Evolutionary conservation across 192 early-diverging fungal genomes (phyloP).

Genomic region (Umbelopsis sp.): DNA sequence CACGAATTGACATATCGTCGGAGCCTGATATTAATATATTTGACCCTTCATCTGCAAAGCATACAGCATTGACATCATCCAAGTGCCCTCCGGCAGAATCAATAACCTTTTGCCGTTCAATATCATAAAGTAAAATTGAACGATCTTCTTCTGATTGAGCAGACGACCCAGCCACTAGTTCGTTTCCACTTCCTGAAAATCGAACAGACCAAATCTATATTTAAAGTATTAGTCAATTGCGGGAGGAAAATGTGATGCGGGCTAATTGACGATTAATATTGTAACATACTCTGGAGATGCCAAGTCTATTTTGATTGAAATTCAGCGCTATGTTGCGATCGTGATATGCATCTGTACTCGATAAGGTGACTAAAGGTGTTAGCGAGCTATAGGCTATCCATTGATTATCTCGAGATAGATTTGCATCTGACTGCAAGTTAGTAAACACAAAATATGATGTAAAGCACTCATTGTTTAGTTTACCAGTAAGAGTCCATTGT

Average conservation of each 20-base stretch:
- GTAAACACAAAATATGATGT: conserved; percentile 10
- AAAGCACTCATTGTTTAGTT: conserved; percentile 22
- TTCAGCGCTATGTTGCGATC: conserved; percentile 41
- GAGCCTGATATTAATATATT: conserved; percentile 65
- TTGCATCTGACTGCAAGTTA: conserved; percentile 34
- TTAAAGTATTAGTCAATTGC: too few species aligned
- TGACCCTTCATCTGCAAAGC: conserved; percentile 53
- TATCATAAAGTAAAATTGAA: conserved; percentile 54
- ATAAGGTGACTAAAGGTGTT: conserved; percentile 59
- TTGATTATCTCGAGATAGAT: conserved; percentile 45
- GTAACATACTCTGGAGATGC: conserved; percentile 29
- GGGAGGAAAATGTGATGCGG: too few species aligned
- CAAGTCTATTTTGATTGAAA: conserved; percentile 37
- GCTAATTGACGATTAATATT: too few species aligned
- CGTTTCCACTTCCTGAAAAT: conserved; percentile 60
- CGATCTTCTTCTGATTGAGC: conserved; percentile 7
- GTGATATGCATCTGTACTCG: conserved; percentile 43
- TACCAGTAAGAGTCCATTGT: conserved; percentile 68
- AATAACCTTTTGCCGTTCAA: conserved; percentile 52
- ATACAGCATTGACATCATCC: conserved; percentile 72
- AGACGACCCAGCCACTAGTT: conserved; percentile 63
- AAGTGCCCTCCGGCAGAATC: conserved; percentile 55
- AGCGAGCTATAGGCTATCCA: conserved; percentile 67
- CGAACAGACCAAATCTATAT: conserved; percentile 65
- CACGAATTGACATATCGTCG: conserved; percentile 64